Evolutionary conservation across 176 grass and related monocot genomes (phyloP).

Genomic region (Eleusine indica): DNA sequence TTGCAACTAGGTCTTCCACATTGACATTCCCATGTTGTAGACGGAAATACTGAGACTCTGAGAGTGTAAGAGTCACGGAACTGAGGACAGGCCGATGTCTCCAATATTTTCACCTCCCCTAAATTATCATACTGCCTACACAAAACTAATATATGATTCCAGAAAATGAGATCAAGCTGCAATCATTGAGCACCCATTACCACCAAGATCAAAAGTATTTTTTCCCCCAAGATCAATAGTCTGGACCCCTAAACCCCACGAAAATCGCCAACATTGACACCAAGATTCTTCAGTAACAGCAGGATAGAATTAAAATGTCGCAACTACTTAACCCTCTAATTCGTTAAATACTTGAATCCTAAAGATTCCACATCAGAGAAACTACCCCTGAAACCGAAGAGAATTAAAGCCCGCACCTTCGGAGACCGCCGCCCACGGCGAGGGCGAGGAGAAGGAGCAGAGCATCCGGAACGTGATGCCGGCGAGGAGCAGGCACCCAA

Average conservation of each 20-base stretch:
- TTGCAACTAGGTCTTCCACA: neutral
- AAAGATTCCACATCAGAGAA: neutral
- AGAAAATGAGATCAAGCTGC: conserved; percentile 1
- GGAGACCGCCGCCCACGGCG: neutral
- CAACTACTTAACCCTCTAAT: neutral
- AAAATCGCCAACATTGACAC: neutral
- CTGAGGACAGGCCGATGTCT: neutral
- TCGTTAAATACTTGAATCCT: conserved; percentile 38
- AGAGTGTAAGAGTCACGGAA: neutral
- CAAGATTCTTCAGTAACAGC: neutral
- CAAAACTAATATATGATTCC: neutral
- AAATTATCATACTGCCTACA: neutral
- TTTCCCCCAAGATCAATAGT: too few species aligned
- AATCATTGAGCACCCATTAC: neutral
- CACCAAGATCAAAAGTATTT: neutral
- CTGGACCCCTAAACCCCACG: neutral
- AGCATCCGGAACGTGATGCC: conserved; percentile 59
- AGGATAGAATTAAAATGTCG: neutral
- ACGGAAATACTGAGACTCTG: neutral
- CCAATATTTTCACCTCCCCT: neutral
- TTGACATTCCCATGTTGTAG: neutral
- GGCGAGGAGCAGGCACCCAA: conserved; percentile 56
- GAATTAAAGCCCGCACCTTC: conserved; percentile 42
- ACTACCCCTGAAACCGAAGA: neutral
- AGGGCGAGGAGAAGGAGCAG: conserved; percentile 46